Evolutionary conservation across 1,139 yeast species (phyloP), one percentile per base, ranked within the genome.

Genomic region (Scheffersomyces titani): DNA sequence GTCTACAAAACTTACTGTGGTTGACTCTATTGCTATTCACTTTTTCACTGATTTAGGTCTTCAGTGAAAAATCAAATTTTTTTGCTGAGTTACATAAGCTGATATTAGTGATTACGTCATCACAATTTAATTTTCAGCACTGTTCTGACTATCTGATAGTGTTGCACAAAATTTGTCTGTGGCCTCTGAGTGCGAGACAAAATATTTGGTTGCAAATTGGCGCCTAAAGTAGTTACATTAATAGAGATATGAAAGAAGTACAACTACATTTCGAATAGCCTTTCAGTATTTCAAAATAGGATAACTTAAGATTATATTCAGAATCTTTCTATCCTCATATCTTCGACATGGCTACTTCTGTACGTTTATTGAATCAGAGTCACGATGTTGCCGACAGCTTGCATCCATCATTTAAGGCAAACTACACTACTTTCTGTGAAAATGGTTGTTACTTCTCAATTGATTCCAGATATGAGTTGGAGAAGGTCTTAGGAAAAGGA

Each of bases 401-500:
- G 40, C 6, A 30, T 30, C 40, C 40, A 30, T 30, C 40, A 30
- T 30, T 30, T 16, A 30, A 30, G 16, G 40, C 40, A 9, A 49
- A 24, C 20, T 52, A 55, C 44, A 50, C 48, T 48, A 52, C 52
- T 16, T 54, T 55, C 52, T 46, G 53, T n/a, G 59, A 59, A 11
- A 57, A 58, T 5, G 66, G 65, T 0, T 80, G 82, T 5, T 80
- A 85, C 55, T 90, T 92, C 70, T 85, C 85, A 48, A 78, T 91
- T 51, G 89, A 88, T 58, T 72, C 83, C 1, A 75, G 91, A 51
- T 94, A 92, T 71, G 79, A 81, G 55, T 78, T 93, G 16, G 74
- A 83, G 47, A 80, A 82, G 49, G 81, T 88, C 2, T 77, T 93
- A 52, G 98, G 98, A 0, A 86, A 88, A 63, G 98, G 98, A 0